Base-by-base conservation (phyloP, 257 asterid genomes). In the Orobanche coerulescens region DNA sequence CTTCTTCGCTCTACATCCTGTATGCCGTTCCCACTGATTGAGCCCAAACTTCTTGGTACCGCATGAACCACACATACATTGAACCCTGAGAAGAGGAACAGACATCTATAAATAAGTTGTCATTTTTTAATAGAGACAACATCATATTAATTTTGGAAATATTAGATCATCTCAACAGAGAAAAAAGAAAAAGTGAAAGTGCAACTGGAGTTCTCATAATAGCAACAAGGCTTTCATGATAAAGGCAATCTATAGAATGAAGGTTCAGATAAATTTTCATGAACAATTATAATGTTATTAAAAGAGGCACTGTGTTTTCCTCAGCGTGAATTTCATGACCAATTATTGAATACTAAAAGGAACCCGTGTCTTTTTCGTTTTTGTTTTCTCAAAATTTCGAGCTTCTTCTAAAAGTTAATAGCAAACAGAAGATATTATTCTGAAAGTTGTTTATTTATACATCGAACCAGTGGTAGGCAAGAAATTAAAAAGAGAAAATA, bases 1-100 rank as follows among this genome's bases (percentile, higher is more conserved):
- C 69, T 93, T 93, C 75, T 93, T 93, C 7, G 99, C 97, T 78
- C 97, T 79, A 69, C 86, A 86, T 36, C 99, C 99, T 22, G 97
- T 89, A 75, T 93, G 99, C 12, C 81, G 75, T 70, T 93, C 99
- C 99, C 99, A 93, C 80, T 86, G 94, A 76, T 82, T 68, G 61
- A 84, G 95, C 59, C 82, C 77, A 69, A 62, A 84, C 61, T 86
- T 86, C 77, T 65, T 75, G 51, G 80, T 64, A 68, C 94, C 99
- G 47, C 99, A 93, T 23, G 86, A 80, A 66, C 90, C 94, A 67
- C 99, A 93, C 60, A 50, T 66, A 62, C 99, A 93, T 72, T 86
- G 96, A 58, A 93, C 97, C 81, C 99, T 93, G 85, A 63, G 69
- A 69, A 52, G 25, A 71, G 56, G 70, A 64, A 52, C 31, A 51